A percentile compares a stretch with the other conserved stretches of the same genome.
Conservation (phyloP, 805 yeast species). For the Kazachstania taianensis region DNA sequence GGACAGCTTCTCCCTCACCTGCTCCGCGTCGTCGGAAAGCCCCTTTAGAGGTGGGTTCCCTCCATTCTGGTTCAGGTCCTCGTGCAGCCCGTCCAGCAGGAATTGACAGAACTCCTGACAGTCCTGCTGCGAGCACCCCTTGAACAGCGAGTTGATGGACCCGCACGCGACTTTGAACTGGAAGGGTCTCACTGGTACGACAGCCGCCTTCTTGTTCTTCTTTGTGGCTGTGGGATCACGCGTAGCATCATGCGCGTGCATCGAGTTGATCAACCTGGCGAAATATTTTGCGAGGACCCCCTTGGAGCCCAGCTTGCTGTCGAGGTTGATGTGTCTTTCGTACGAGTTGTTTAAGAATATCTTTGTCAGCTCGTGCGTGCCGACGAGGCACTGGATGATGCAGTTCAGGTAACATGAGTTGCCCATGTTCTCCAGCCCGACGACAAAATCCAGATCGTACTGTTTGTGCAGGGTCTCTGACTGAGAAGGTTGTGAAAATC, state of each 20-base stretch:
- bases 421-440: constrained; percentile 79
- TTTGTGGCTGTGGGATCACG: constrained; percentile 21
- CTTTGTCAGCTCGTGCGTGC: constrained; percentile 55
- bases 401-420: constrained; percentile 94
- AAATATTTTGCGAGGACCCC: constrained; percentile 70
- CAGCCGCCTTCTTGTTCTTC: not conserved
- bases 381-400: constrained; percentile 70
- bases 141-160: constrained; percentile 61
- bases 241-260: constrained; percentile 37
- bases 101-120: constrained; percentile 89
- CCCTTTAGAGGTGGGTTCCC: constrained; percentile 44
- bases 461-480: constrained; percentile 1
- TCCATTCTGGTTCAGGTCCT: constrained; percentile 70
- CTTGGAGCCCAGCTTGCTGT: constrained; percentile 67
- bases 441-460: constrained; percentile 34
- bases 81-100: constrained; percentile 82
- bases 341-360: constrained; percentile 60
- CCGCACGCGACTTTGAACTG: constrained; percentile 66
- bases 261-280: constrained; percentile 48
- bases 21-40: constrained; percentile 63
- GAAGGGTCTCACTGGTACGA: constrained; percentile 41
- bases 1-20: constrained; percentile 58
- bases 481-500: no score
- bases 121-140: constrained; percentile 82
- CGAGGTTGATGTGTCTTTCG: constrained; percentile 57